Percentiles rank a stretch among this genome's conserved stretches.
Evolutionary conservation across 257 asterid species (phyloP).

Genomic region (Scutellaria minor): DNA sequence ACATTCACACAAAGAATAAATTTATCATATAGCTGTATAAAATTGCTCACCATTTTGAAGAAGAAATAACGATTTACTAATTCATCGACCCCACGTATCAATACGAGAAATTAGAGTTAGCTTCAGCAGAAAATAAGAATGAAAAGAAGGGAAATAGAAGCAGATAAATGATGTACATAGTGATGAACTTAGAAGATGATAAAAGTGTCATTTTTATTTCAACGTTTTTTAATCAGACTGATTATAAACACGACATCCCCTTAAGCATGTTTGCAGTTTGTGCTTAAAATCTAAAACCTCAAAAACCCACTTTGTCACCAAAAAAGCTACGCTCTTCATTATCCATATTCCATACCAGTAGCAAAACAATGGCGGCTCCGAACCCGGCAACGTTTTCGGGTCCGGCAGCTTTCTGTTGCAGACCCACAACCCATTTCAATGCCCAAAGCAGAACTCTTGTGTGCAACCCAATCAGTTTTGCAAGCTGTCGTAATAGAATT

Average conservation of each 20-base stretch:
- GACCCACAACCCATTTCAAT: conserved; percentile 34
- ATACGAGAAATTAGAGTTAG: background rate
- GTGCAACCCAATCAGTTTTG: conserved; percentile 33
- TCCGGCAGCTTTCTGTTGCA: conserved; percentile 31
- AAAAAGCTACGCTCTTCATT: background rate
- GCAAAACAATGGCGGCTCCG: conserved; percentile 41
- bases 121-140: background rate
- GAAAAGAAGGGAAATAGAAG: no score
- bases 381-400: conserved; percentile 42
- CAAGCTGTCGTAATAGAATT: conserved; percentile 34
- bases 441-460: conserved; percentile 36
- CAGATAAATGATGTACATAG: no score
- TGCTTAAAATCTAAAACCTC: conserved; percentile 29
- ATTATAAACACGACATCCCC: no score
- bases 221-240: no score
- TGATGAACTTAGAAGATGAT: no score
- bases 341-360: conserved; percentile 15
- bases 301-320: conserved; percentile 30
- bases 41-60: background rate
- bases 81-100: background rate
- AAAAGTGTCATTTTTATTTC: no score
- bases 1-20: background rate
- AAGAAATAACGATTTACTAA: background rate
- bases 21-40: background rate
- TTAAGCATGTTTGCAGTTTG: background rate